Evolutionary conservation across 352 stramenopile species (phyloP).

Genomic region (Globisporangium mamillatum): DNA sequence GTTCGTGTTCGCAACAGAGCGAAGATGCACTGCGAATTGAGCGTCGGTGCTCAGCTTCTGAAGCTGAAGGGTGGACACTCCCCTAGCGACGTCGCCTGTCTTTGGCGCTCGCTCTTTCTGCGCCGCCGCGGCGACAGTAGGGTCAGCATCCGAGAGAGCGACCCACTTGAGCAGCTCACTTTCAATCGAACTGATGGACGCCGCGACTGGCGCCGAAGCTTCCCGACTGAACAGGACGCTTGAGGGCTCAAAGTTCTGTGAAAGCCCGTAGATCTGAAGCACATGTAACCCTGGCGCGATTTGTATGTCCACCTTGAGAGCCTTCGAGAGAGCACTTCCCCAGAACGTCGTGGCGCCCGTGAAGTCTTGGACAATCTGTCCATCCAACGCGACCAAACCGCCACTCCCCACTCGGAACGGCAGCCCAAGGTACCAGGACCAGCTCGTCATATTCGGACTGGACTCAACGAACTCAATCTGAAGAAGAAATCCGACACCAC

Average conservation of each 20-base stretch:
- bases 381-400: slow-evolving; percentile 42
- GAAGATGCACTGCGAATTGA: slow-evolving; percentile 37
- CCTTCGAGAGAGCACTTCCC: slow-evolving; percentile 33
- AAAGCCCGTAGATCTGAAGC: slow-evolving; percentile 45
- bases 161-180: slow-evolving; percentile 38
- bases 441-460: slow-evolving; percentile 28
- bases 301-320: slow-evolving; percentile 38
- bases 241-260: slow-evolving; percentile 41
- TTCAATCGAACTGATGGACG: slow-evolving; percentile 26
- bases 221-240: slow-evolving; percentile 51
- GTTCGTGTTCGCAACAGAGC: slow-evolving; percentile 30
- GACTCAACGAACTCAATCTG: slow-evolving; percentile 53
- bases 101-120: slow-evolving; percentile 33
- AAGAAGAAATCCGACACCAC: slow-evolving; percentile 40
- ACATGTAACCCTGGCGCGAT: slow-evolving; percentile 36
- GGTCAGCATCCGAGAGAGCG: slow-evolving; percentile 31
- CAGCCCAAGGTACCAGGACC: slow-evolving; percentile 57
- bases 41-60: slow-evolving; percentile 35
- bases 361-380: slow-evolving; percentile 44
- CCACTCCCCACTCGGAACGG: slow-evolving; percentile 51
- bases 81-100: slow-evolving; percentile 36
- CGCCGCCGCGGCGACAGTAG: slow-evolving; percentile 23
- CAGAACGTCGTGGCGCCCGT: slow-evolving; percentile 40
- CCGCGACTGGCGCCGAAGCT: slow-evolving; percentile 22
- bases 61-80: slow-evolving; percentile 41